These are phyloP conservation scores for Diaporthe sp. DNA, from an alignment of 2,329 filamentous ascomycete genomes.

Conservation along the genomic window DNA sequence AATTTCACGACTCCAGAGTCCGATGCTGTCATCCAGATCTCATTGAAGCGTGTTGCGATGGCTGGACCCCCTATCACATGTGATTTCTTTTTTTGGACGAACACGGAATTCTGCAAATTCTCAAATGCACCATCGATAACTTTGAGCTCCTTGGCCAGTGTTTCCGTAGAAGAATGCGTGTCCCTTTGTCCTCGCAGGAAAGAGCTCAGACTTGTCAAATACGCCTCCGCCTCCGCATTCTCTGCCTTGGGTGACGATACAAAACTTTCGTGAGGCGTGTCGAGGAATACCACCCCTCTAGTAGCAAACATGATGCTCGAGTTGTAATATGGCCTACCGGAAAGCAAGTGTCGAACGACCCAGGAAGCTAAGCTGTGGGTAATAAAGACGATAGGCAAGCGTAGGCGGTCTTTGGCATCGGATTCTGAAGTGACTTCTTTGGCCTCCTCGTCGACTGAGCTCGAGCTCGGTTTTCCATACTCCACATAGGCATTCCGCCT, in stretches of 20 bases:
- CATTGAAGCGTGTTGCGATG: neutral
- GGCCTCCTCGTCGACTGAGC: neutral
- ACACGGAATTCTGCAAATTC: neutral
- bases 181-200: neutral
- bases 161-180: neutral
- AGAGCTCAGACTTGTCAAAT: neutral
- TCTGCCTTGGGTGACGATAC: neutral
- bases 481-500: neutral
- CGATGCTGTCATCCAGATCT: neutral
- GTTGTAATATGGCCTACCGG: neutral
- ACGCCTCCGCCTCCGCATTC: neutral
- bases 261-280: neutral
- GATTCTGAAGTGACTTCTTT: neutral
- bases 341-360: neutral
- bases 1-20: neutral
- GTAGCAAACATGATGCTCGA: neutral
- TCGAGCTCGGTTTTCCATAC: neutral
- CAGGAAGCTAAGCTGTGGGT: conserved; percentile 5
- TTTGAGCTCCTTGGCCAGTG: neutral
- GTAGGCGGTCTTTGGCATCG: neutral
- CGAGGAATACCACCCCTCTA: neutral
- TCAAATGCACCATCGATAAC: neutral
- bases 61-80: neutral
- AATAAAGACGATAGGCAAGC: neutral
- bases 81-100: neutral